phyloP scores from a whole-genome alignment of 495 filamentous ascomycete species.

The Xylaria sp. region DNA sequence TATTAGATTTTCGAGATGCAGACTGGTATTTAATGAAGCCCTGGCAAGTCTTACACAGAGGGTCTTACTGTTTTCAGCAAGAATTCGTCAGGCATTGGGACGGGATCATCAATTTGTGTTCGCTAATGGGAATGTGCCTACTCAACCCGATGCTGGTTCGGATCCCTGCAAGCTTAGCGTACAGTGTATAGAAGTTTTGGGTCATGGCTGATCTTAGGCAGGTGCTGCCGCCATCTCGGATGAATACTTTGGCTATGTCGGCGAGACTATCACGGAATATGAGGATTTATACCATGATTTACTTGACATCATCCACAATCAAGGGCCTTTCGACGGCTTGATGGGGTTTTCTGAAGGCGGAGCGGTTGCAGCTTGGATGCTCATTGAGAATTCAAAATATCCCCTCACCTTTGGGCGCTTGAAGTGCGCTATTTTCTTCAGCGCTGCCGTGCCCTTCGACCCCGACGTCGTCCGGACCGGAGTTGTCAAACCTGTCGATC shows the following conservation, averaged over 20 bases:
- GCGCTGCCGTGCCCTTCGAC: constrained; percentile 37
- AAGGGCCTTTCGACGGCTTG: constrained; percentile 69
- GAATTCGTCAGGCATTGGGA: constrained; percentile 37
- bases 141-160: constrained; percentile 35
- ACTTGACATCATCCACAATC: constrained; percentile 35
- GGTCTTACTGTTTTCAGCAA: constrained; percentile 25
- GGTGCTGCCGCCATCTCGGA: constrained; percentile 38
- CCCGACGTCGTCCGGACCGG: constrained; percentile 34
- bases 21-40: constrained; percentile 31
- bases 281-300: constrained; percentile 32
- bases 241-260: constrained; percentile 40
- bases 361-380: constrained; percentile 58
- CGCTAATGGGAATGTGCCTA: constrained; percentile 35
- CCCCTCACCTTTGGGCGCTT: constrained; percentile 33
- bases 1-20: constrained; percentile 40
- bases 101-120: constrained; percentile 41
- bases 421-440: constrained; percentile 40
- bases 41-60: neutral
- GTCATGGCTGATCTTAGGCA: constrained; percentile 6
- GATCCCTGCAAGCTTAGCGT: constrained; percentile 8
- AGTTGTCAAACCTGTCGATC: constrained; percentile 32
- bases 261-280: constrained; percentile 30
- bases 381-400: constrained; percentile 36
- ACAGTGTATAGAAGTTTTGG: constrained; percentile 17
- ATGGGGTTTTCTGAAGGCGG: constrained; percentile 73